Conservation (phyloP, 1,284 basidiomycete genomes). For the Ganoderma multipileum region DNA sequence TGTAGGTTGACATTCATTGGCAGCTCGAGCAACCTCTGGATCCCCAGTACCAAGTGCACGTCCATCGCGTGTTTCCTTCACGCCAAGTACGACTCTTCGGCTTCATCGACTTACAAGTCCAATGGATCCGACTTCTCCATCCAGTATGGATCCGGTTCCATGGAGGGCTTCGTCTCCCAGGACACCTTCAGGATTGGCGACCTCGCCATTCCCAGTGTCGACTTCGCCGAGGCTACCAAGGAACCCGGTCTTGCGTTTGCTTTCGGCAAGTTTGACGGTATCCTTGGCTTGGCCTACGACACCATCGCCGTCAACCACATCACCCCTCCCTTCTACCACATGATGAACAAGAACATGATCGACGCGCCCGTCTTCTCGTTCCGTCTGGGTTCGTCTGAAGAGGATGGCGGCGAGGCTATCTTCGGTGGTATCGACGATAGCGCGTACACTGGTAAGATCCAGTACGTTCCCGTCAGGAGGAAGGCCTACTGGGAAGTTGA, state of each 20-base stretch:
- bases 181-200: slow-evolving; percentile 90
- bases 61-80: slow-evolving; percentile 99
- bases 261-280: slow-evolving; percentile 97
- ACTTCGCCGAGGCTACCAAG: slow-evolving; percentile 97
- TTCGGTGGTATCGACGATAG: slow-evolving; percentile 91
- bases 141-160: slow-evolving; percentile 95
- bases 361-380: slow-evolving; percentile 94
- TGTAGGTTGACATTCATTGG: slow-evolving; percentile 18
- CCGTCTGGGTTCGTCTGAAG: slow-evolving; percentile 88
- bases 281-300: slow-evolving; percentile 94
- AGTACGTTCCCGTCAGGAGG: slow-evolving; percentile 92
- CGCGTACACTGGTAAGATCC: slow-evolving; percentile 85
- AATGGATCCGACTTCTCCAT: slow-evolving; percentile 95
- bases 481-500: slow-evolving; percentile 99
- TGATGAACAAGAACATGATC: slow-evolving; percentile 87
- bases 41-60: slow-evolving; percentile 87
- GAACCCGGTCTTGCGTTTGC: slow-evolving; percentile 98
- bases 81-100: slow-evolving; percentile 87
- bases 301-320: slow-evolving; percentile 97
- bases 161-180: slow-evolving; percentile 95
- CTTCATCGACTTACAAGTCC: slow-evolving; percentile 89
- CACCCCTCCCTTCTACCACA: slow-evolving; percentile 94
- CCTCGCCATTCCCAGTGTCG: slow-evolving; percentile 76
- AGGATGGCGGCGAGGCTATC: slow-evolving; percentile 91
- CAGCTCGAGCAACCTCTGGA: slow-evolving; percentile 93